Base-by-base conservation (phyloP, 257 asterid species). In the Nemophila menziesii region DNA sequence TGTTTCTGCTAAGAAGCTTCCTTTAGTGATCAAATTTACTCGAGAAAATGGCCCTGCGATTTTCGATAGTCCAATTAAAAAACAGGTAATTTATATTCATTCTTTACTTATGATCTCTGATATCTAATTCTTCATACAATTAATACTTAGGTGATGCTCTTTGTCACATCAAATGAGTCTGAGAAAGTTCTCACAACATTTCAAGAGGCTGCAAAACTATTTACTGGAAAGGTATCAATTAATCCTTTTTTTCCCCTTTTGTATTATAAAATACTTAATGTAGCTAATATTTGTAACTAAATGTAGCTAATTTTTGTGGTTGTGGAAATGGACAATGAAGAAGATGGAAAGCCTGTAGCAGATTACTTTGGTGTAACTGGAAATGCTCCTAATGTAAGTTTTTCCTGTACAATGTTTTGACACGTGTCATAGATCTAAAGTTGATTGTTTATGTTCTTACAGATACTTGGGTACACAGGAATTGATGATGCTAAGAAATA, bases 161-260 rank as follows among this genome's bases (percentile, higher is more conserved):
- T 90, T 54, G 72, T 82, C 54, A 51, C 80, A 43, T 70, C 84
- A 44, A 75, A 67, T 41, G 75, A 62, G 43, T 65, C 76, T 1
- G 68, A 43, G 45, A 64, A 68, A 58, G 72, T 79, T 46, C 8
- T 79, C 39, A 69, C 73, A 43, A 51, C 71, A 59, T 90, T 81
- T 57, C 92, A 79, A 77, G 93, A 85, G 55, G 96, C 89, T 46
- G 96, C 96, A 47, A 85, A 77, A 64, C 56, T 57, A 67, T 90
- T 90, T 73, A 79, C 79, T 69, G 94, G 93, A 62, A 85, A 85
- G 99, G 99, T 29, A n/a, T n/a, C n/a, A n/a, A n/a, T n/a, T n/a
- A n/a, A n/a, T n/a, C n/a, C n/a, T n/a, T n/a, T n/a, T n/a, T n/a
- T n/a, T n/a, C n/a, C n/a, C n/a, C n/a, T n/a, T n/a, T n/a, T n/a